Conservation (phyloP, 1,284 basidiomycete genomes). For the Ceratobasidium sp. region DNA sequence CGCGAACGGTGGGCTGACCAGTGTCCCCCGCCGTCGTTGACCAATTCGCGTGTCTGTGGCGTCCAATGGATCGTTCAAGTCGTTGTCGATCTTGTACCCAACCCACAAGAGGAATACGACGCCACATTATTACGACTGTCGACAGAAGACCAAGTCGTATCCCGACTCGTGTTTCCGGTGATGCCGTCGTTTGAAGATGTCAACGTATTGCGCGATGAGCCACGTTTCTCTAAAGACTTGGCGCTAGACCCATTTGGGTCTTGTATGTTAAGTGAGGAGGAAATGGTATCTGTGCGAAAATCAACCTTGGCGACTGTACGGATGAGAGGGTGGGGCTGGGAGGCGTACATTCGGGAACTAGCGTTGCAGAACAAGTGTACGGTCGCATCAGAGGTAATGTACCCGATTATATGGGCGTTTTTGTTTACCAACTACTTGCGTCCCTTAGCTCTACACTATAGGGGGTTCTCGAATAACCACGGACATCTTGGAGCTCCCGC, state of each 20-base stretch:
- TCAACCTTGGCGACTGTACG: background rate
- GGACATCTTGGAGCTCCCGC: background rate
- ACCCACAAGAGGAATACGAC: background rate
- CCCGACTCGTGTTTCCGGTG: conserved; percentile 21
- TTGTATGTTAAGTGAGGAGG: too few species aligned
- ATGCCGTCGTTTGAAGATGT: conserved; percentile 2
- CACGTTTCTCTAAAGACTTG: background rate
- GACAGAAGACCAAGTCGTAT: background rate
- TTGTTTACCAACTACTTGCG: background rate
- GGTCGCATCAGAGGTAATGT: background rate
- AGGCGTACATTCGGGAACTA: background rate
- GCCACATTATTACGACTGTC: conserved; percentile 8
- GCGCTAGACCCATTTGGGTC: background rate
- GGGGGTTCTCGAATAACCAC: background rate
- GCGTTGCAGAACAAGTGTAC: background rate
- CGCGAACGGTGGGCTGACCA: too few species aligned
- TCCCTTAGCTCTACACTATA: background rate
- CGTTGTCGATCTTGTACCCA: background rate
- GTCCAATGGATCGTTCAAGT: conserved; percentile 21
- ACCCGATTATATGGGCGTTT: background rate
- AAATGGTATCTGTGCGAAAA: background rate
- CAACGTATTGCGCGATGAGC: conserved; percentile 3
- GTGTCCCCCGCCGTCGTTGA: conserved; percentile 3
- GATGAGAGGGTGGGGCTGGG: background rate
- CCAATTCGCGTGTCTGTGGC: background rate